Conservation (phyloP, 257 asterid species). For the Scutellaria barbata region DNA sequence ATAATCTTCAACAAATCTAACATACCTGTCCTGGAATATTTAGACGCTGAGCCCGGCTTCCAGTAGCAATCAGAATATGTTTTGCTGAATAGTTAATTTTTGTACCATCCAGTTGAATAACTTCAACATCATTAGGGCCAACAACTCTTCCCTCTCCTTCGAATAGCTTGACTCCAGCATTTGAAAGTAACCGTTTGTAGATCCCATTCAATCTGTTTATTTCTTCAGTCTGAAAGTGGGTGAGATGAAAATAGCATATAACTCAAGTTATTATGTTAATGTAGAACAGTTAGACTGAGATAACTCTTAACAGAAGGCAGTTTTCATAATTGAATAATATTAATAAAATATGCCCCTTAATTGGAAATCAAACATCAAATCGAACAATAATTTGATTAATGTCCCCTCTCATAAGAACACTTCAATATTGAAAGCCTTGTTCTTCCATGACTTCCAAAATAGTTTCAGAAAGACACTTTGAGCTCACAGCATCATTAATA, state of each 20-base stretch:
- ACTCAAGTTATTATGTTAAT: background rate
- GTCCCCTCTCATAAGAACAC: background rate
- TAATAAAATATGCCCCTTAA: background rate
- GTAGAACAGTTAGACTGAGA: background rate
- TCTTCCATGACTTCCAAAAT: background rate
- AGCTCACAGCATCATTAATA: background rate
- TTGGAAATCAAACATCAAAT: slow-evolving; percentile 6
- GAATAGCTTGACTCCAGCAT: slow-evolving; percentile 87
- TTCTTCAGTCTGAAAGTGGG: slow-evolving; percentile 77
- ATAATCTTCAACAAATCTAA: slow-evolving; percentile 22
- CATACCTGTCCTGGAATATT: slow-evolving; percentile 82
- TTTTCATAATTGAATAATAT: background rate
- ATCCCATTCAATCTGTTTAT: slow-evolving; percentile 87
- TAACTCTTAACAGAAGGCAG: background rate
- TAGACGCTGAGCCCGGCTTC: slow-evolving; percentile 90
- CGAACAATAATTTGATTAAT: background rate
- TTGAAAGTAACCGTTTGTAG: slow-evolving; percentile 84
- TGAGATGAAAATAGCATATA: slow-evolving; percentile 14
- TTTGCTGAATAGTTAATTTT: slow-evolving; percentile 85
- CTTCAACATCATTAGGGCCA: slow-evolving; percentile 93
- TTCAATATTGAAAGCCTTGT: slow-evolving; percentile 8
- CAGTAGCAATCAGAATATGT: slow-evolving; percentile 90
- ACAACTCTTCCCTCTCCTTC: slow-evolving; percentile 97
- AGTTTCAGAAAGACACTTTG: background rate
- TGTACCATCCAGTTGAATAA: slow-evolving; percentile 93